These are phyloP conservation scores for Leishmania tropica DNA, from an alignment of 208 protist species.

Conservation along the genomic window DNA sequence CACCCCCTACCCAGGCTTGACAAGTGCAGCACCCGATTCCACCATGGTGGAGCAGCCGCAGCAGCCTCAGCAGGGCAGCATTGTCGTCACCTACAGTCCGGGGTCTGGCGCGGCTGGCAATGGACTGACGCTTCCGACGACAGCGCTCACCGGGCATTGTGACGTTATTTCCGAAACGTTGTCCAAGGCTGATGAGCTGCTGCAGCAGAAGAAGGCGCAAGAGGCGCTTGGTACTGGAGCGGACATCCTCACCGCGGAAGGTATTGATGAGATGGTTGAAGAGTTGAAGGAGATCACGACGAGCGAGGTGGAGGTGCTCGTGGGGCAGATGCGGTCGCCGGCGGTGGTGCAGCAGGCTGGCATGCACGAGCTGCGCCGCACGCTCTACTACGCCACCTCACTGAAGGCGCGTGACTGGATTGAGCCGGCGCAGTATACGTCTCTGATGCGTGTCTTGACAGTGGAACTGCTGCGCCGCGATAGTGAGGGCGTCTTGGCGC, in stretches of 20 bases:
- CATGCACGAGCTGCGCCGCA: slow-evolving; percentile 89
- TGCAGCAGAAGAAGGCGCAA: slow-evolving; percentile 77
- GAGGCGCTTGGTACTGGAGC: slow-evolving; percentile 63
- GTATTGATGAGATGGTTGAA: slow-evolving; percentile 85
- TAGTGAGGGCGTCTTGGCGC: slow-evolving; percentile 80
- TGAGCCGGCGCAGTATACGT: slow-evolving; percentile 56
- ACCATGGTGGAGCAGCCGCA: slow-evolving; percentile 3
- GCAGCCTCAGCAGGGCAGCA: slow-evolving; percentile 15
- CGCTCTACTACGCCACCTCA: slow-evolving; percentile 84
- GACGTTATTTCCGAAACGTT: slow-evolving; percentile 82
- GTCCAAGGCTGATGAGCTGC: slow-evolving; percentile 83
- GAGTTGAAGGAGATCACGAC: slow-evolving; percentile 69
- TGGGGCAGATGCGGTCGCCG: slow-evolving; percentile 52
- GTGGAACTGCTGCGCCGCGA: slow-evolving; percentile 82
- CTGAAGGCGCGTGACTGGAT: slow-evolving; percentile 77
- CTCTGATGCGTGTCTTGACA: slow-evolving; percentile 83
- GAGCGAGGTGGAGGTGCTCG: slow-evolving; percentile 59
- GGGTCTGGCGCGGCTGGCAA: slow-evolving; percentile 50
- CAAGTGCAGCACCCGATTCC: slow-evolving; percentile 1
- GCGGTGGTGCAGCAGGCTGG: slow-evolving; percentile 77
- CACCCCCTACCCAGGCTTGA: neutral
- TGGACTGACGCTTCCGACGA: slow-evolving; percentile 66
- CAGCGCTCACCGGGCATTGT: slow-evolving; percentile 75
- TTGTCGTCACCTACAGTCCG: slow-evolving; percentile 74
- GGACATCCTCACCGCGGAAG: slow-evolving; percentile 76